Base-by-base conservation (phyloP, 306 rosid genomes). In the Delonix regia region DNA sequence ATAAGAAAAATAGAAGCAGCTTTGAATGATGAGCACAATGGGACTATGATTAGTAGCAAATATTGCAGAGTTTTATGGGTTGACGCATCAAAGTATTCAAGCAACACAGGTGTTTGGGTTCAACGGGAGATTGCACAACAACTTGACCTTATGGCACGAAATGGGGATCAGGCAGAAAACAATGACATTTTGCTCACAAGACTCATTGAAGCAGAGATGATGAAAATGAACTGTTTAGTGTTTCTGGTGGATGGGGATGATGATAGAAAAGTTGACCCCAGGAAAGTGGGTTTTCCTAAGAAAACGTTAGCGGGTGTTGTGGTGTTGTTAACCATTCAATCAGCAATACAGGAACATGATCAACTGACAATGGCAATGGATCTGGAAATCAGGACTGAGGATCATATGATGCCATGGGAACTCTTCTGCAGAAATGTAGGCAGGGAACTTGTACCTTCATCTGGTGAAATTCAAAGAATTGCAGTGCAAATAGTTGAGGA, bases 341-440 rank as follows among this genome's bases (percentile, higher is more conserved):
- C 48, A 6, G 13, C 24, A 14, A 18, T 14, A 10, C 61, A 0
- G 7, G 25, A 25, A 21, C 9, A 48, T 27, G 25, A 49, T n/a
- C 25, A 49, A 45, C 0, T n/a, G 3, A 18, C 12, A 28, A 7
- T 2, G 28, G 33, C 18, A 13, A 51, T 71, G 33, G 76, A 71
- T 51, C 19, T 71, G 41, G 33, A 51, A n/a, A 71, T 71, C 48
- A 49, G 76, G 10, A 52, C 45, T n/a, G 28, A 71, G 33, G 76
- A 71, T 19, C 76, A 71, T 71, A 7, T 71, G 48, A 3, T 71
- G 60, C 60, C 76, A 7, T 71, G 76, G 76, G 45, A 28, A 28
- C n/a, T 71, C 19, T 71, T 71, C 7, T 71, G 76, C 45, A 30
- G 27, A 14, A 51, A 16, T 5, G 76, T 49, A 16, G 63, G 76